phyloP scores from a whole-genome alignment of 202 grass and related monocot species.

The Setaria viridis region DNA sequence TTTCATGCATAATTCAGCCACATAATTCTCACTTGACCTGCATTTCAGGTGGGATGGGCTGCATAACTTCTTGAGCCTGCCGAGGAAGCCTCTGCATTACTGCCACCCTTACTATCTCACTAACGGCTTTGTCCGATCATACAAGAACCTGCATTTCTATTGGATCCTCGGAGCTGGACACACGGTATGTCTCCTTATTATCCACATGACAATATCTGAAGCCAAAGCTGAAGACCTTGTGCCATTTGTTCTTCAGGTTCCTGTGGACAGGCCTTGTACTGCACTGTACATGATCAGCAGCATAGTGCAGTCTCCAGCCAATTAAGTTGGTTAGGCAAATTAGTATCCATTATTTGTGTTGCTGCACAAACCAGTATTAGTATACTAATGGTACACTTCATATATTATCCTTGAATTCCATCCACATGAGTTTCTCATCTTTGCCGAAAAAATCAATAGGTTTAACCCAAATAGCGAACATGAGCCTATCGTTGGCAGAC shows the following conservation, averaged over 20 bases:
- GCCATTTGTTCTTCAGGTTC: not conserved
- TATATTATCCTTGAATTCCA: too few relatives aligned
- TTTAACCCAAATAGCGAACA: too few relatives aligned
- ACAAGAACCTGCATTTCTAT: slow-evolving; percentile 11
- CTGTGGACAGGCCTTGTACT: not conserved
- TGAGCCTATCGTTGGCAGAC: too few relatives aligned
- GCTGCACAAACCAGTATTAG: too few relatives aligned
- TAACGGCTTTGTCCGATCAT: not conserved
- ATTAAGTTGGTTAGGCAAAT: not conserved
- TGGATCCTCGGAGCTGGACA: not conserved
- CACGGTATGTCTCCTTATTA: not conserved
- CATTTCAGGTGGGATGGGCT: not conserved
- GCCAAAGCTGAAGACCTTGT: not conserved
- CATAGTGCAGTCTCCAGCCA: not conserved
- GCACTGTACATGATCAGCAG: not conserved
- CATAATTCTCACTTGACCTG: not conserved
- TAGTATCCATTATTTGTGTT: too few relatives aligned
- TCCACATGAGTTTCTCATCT: too few relatives aligned
- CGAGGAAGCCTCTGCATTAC: not conserved
- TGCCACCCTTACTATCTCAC: not conserved
- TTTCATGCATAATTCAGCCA: not conserved
- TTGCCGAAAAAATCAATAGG: too few relatives aligned
- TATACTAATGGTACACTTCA: too few relatives aligned
- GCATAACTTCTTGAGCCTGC: not conserved
- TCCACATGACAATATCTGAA: not conserved